Conservation (phyloP, 805 yeast genomes). For the Cyberlindnera euphorbiae region DNA sequence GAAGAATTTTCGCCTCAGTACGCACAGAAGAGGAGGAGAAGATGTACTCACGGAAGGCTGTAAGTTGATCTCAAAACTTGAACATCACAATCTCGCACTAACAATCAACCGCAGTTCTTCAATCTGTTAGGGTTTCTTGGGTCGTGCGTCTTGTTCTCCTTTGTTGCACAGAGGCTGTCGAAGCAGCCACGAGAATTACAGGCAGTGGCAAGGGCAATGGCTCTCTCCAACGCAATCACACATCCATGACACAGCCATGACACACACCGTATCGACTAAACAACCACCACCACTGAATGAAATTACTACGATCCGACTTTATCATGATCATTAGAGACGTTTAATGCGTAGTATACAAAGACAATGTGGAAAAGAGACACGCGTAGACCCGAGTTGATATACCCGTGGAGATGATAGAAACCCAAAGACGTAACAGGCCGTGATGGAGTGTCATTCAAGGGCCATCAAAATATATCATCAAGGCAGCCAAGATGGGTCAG, state of each 20-base stretch:
- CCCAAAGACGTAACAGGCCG: neutral
- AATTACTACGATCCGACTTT: too few relatives aligned
- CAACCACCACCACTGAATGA: neutral
- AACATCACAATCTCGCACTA: too few relatives aligned
- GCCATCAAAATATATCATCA: too few relatives aligned
- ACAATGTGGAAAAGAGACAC: neutral
- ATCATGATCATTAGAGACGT: too few relatives aligned
- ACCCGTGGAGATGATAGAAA: too few relatives aligned
- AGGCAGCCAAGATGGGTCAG: too few relatives aligned
- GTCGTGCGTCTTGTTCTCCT: slow-evolving; percentile 74
- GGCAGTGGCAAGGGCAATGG: slow-evolving; percentile 21
- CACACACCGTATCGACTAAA: too few relatives aligned
- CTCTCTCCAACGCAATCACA: slow-evolving; percentile 19
- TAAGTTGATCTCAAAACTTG: slow-evolving; percentile 28
- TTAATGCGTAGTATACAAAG: too few relatives aligned
- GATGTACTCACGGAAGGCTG: slow-evolving; percentile 67
- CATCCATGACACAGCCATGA: neutral
- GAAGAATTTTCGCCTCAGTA: slow-evolving; percentile 77
- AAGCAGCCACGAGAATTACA: slow-evolving; percentile 24
- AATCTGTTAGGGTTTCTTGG: slow-evolving; percentile 77
- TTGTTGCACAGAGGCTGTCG: slow-evolving; percentile 59
- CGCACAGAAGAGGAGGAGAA: slow-evolving; percentile 85
- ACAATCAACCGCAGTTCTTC: too few relatives aligned
- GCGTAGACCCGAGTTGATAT: too few relatives aligned
- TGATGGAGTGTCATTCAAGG: neutral